Evolutionary conservation across 139 green algal genomes (phyloP).

Genomic region (Chlorella sp.): DNA sequence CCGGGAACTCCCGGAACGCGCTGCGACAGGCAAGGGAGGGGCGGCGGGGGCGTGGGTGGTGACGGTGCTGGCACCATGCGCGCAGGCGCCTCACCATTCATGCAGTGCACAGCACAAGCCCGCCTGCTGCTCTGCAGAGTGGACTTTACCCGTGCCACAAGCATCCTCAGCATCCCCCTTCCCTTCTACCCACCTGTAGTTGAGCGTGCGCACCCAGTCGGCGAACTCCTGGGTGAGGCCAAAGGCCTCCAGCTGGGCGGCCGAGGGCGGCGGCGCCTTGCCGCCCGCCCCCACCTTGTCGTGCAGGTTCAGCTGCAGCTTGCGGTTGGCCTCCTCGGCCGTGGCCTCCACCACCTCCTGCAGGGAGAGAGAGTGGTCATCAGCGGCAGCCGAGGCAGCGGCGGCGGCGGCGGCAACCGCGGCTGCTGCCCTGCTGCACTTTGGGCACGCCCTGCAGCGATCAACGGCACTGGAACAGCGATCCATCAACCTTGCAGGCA

Average conservation of each 20-base stretch:
- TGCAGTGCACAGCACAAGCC: too few relatives aligned
- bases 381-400: neutral
- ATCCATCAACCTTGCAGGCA: neutral
- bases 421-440: neutral
- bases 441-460: neutral
- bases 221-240: conserved; percentile 61
- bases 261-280: neutral
- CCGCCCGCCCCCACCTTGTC: conserved; percentile 26
- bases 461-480: neutral
- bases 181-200: conserved; percentile 61
- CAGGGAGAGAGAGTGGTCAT: neutral
- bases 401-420: neutral
- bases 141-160: neutral
- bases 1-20: conserved; percentile 52
- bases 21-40: neutral
- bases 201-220: conserved; percentile 61
- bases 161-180: neutral
- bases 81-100: too few relatives aligned
- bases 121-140: neutral
- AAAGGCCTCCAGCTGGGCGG: conserved; percentile 46
- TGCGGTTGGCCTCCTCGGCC: conserved; percentile 42
- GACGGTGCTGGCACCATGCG: too few relatives aligned
- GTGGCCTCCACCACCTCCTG: conserved; percentile 45
- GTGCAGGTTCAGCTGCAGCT: conserved; percentile 41
- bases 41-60: too few relatives aligned